A percentile compares a stretch with the other conserved stretches of the same genome.
Evolutionary conservation across 2,329 filamentous ascomycete species (phyloP).

Genomic region (Neoarthrinium moseri): DNA sequence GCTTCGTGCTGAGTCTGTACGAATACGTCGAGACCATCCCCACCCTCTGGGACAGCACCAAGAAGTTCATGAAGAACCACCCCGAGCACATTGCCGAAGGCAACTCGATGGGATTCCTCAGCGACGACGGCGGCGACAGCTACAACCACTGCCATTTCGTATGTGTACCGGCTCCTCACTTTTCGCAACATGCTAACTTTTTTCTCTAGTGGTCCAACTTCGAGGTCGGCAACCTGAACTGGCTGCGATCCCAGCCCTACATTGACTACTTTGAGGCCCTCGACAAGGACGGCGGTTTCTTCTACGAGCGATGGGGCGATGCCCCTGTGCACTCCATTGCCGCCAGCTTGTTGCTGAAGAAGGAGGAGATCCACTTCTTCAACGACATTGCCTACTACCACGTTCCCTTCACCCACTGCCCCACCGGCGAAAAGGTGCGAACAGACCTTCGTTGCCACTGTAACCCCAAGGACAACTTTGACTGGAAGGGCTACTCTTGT

Average conservation of each 20-base stretch:
- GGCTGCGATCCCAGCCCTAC: slow-evolving; percentile 88
- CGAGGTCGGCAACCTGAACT: slow-evolving; percentile 90
- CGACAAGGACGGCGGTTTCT: slow-evolving; percentile 92
- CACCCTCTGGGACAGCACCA: slow-evolving; percentile 91
- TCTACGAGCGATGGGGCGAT: slow-evolving; percentile 98
- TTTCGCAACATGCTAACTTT: background rate
- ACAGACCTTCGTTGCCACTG: slow-evolving; percentile 89
- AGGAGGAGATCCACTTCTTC: slow-evolving; percentile 97
- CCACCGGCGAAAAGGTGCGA: slow-evolving; percentile 81
- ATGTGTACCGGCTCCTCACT: slow-evolving; percentile 37
- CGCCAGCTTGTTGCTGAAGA: slow-evolving; percentile 80
- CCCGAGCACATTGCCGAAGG: slow-evolving; percentile 82
- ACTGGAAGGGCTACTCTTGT: slow-evolving; percentile 99
- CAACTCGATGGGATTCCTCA: slow-evolving; percentile 90
- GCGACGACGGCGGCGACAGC: slow-evolving; percentile 83
- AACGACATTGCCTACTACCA: slow-evolving; percentile 99
- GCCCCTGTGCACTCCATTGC: slow-evolving; percentile 98
- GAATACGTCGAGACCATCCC: slow-evolving; percentile 97
- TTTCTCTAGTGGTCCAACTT: slow-evolving; percentile 90
- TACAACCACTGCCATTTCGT: slow-evolving; percentile 99
- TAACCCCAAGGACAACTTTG: slow-evolving; percentile 95
- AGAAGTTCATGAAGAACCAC: slow-evolving; percentile 88
- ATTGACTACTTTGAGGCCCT: slow-evolving; percentile 86
- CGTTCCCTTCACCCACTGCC: slow-evolving; percentile 96
- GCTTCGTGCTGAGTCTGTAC: slow-evolving; percentile 91